Percentiles rank a stretch among this genome's conserved stretches.
Conservation (phyloP, 1,284 basidiomycete genomes). For the Cutaneotrichosporon sp. region DNA sequence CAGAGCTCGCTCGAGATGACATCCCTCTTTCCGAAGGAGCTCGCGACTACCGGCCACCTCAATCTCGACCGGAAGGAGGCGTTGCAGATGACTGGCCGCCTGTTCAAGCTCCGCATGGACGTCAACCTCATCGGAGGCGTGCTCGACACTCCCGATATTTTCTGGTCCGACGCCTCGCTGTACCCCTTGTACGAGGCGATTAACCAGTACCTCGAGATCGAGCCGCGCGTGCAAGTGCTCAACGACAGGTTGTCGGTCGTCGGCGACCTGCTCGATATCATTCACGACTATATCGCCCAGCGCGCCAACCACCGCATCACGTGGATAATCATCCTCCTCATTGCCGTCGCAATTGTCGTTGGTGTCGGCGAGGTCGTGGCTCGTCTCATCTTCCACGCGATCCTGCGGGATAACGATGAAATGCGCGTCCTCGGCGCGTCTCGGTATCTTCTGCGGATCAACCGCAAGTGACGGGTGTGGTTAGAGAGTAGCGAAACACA, state of each 20-base stretch:
- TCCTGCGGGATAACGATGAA: conserved; percentile 9
- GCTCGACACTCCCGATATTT: conserved; percentile 90
- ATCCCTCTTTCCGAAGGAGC: conserved; percentile 77
- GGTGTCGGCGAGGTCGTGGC: conserved; percentile 72
- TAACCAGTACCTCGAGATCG: conserved; percentile 91
- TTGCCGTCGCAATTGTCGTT: conserved; percentile 77
- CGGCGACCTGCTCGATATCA: conserved; percentile 83
- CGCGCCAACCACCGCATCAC: conserved; percentile 90
- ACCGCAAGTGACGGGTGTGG: background rate
- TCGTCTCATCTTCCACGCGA: conserved; percentile 63
- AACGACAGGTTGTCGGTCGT: conserved; percentile 87
- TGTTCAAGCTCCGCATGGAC: conserved; percentile 87
- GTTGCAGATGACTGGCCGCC: conserved; percentile 76
- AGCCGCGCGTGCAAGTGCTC: conserved; percentile 75
- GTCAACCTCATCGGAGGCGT: conserved; percentile 91
- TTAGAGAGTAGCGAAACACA: background rate
- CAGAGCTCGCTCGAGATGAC: conserved; percentile 76
- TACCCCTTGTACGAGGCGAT: conserved; percentile 90
- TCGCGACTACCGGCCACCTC: conserved; percentile 75
- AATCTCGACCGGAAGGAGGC: conserved; percentile 77
- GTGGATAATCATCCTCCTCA: conserved; percentile 94
- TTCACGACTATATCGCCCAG: conserved; percentile 90
- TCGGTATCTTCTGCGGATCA: background rate
- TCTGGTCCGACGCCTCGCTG: conserved; percentile 90
- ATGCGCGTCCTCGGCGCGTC: conserved; percentile 6